phyloP scores from a whole-genome alignment of 805 yeast species.

The Cyberlindnera veronae region DNA sequence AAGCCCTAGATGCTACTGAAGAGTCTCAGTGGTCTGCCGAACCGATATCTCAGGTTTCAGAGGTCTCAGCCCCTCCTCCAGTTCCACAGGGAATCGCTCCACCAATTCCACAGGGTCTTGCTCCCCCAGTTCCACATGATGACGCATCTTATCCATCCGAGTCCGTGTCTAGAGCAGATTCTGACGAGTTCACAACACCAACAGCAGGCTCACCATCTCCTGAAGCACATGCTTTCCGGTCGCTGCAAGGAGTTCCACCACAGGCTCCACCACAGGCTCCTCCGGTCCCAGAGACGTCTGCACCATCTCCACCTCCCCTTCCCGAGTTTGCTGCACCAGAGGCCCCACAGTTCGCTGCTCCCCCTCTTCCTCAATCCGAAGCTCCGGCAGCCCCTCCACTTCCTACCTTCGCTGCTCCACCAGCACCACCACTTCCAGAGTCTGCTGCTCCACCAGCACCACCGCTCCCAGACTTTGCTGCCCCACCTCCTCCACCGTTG shows the following conservation, averaged over 20 bases:
- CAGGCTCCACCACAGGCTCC: constrained; percentile 32
- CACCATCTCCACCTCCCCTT: constrained; percentile 28
- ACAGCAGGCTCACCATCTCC: constrained; percentile 27
- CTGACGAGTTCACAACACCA: constrained; percentile 19
- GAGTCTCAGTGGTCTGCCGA: no score
- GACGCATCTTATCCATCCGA: constrained; percentile 25
- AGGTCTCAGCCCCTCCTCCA: constrained; percentile 5
- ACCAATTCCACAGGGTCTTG: constrained; percentile 11
- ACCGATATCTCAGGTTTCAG: no score
- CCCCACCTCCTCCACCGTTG: constrained; percentile 29
- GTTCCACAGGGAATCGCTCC: constrained; percentile 5
- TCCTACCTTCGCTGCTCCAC: constrained; percentile 27
- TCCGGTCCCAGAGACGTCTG: constrained; percentile 31
- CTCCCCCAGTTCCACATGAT: constrained; percentile 20
- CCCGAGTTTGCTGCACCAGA: constrained; percentile 28
- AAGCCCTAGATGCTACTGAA: no score
- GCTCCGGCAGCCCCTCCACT: constrained; percentile 22
- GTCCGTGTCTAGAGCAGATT: constrained; percentile 2
- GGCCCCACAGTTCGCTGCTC: constrained; percentile 15
- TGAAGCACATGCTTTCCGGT: no score
- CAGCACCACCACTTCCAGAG: constrained; percentile 28
- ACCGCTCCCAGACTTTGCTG: constrained; percentile 18
- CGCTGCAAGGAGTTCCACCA: neutral
- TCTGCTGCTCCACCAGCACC: constrained; percentile 32
- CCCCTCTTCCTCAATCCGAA: constrained; percentile 25